Evolutionary conservation across 495 filamentous ascomycete species (phyloP).

Genomic region (Penicillium cosmopolitanum): DNA sequence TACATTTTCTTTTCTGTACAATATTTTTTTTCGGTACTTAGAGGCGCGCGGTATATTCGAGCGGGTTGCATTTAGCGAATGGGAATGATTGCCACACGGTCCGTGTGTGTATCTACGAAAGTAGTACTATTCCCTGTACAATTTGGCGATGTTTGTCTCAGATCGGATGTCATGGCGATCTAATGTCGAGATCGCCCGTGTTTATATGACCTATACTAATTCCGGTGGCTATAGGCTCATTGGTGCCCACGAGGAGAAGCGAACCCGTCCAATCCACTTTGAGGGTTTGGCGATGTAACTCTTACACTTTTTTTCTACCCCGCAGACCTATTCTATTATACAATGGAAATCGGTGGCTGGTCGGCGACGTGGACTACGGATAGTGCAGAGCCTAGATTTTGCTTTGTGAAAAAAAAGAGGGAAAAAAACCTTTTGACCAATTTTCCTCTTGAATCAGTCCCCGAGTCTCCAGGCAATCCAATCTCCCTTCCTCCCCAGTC

Average conservation of each 20-base stretch:
- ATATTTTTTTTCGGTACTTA: not conserved
- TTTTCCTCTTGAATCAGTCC: not conserved
- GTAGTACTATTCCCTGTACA: not conserved
- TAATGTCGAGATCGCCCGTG: not conserved
- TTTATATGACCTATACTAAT: conserved; percentile 4
- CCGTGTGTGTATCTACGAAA: not conserved
- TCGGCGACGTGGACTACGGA: conserved; percentile 6
- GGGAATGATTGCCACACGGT: not conserved
- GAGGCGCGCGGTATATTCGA: conserved; percentile 2
- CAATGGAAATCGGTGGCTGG: conserved; percentile 28
- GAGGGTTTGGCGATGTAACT: conserved; percentile 17
- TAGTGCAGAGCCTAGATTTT: not conserved
- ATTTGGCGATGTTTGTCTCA: not conserved
- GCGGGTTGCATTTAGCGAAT: conserved; percentile 6
- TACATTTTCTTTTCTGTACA: conserved; percentile 6
- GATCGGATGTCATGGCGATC: not conserved
- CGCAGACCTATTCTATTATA: conserved; percentile 23
- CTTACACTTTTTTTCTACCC: conserved; percentile 21
- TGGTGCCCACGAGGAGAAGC: not conserved
- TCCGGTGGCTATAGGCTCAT: not conserved
- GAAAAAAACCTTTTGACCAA: not conserved
- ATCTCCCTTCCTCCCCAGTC: no score
- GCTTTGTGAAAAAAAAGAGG: not conserved
- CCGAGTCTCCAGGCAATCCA: no score
- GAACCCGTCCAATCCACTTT: not conserved